Evolutionary conservation across 352 stramenopile genomes (phyloP).

Genomic region (Plasmopara halstedii): DNA sequence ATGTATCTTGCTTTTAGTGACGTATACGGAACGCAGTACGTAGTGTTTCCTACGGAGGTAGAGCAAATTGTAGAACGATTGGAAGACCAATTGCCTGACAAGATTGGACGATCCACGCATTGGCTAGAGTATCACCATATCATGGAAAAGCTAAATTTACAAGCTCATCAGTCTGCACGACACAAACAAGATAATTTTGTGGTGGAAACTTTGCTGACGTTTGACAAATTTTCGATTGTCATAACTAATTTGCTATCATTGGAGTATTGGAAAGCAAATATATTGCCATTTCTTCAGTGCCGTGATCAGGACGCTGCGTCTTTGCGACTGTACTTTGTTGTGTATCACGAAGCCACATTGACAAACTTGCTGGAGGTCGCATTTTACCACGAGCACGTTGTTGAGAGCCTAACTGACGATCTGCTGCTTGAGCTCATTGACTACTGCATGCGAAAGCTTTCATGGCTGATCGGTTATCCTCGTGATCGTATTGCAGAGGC

Average conservation of each 20-base stretch:
- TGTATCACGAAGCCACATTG: conserved; percentile 88
- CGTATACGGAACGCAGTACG: conserved; percentile 29
- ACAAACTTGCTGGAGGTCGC: conserved; percentile 86
- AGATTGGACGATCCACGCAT: conserved; percentile 41
- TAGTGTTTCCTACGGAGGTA: conserved; percentile 73
- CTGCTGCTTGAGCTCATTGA: conserved; percentile 90
- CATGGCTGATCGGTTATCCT: conserved; percentile 66
- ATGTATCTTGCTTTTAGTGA: conserved; percentile 10
- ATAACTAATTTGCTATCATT: conserved; percentile 83
- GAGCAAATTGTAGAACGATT: conserved; percentile 82
- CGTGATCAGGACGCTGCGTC: conserved; percentile 48
- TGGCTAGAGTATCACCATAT: conserved; percentile 87
- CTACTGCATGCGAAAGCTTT: conserved; percentile 89
- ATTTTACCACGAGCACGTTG: conserved; percentile 85
- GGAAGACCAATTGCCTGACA: conserved; percentile 41
- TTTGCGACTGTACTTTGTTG: conserved; percentile 89
- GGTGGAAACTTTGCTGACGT: conserved; percentile 88
- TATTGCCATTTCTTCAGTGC: conserved; percentile 55
- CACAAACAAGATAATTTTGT: conserved; percentile 91
- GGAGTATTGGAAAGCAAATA: conserved; percentile 86
- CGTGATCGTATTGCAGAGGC: conserved; percentile 42
- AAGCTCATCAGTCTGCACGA: conserved; percentile 89
- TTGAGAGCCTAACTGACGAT: conserved; percentile 84
- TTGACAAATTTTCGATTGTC: conserved; percentile 85
- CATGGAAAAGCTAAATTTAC: conserved; percentile 91